Conservation (phyloP, 2,329 filamentous ascomycete genomes). For the Alternaria sp. region DNA sequence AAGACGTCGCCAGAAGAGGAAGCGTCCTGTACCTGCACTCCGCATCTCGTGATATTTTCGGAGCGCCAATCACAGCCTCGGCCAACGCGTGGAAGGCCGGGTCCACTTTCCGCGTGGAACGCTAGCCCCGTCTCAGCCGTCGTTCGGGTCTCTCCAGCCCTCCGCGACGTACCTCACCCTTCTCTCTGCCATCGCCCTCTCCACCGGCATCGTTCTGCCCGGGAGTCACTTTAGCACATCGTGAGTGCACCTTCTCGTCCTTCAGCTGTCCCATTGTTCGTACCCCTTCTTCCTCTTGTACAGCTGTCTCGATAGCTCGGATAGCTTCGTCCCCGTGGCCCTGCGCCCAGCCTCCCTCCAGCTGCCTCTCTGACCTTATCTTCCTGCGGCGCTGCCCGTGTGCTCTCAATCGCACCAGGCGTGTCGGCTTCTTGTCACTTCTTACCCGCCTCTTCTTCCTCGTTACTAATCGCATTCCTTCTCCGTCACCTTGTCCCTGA, state of each 20-base stretch:
- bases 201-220: slow-evolving; percentile 29
- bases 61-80: slow-evolving; percentile 25
- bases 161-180: slow-evolving; percentile 30
- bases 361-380: slow-evolving; percentile 41
- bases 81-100: slow-evolving; percentile 20
- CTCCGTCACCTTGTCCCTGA: slow-evolving; percentile 38
- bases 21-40: slow-evolving; percentile 6
- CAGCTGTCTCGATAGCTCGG: slow-evolving; percentile 42
- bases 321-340: slow-evolving; percentile 41
- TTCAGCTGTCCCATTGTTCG: slow-evolving; percentile 37
- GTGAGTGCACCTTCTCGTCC: slow-evolving; percentile 48
- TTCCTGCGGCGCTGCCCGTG: slow-evolving; percentile 38
- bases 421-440: slow-evolving; percentile 37
- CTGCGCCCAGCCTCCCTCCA: slow-evolving; percentile 37
- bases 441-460: slow-evolving; percentile 22
- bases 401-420: slow-evolving; percentile 43
- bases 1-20: neutral
- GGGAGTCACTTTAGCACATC: slow-evolving; percentile 42
- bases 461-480: slow-evolving; percentile 36
- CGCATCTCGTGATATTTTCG: slow-evolving; percentile 13
- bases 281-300: slow-evolving; percentile 34
- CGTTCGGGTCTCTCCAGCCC: slow-evolving; percentile 19
- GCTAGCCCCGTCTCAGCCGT: slow-evolving; percentile 31
- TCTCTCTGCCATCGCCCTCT: slow-evolving; percentile 31
- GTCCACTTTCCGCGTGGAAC: slow-evolving; percentile 29